phyloP scores from a whole-genome alignment of 1,139 yeast genomes.

The Ogataea hybrid region DNA sequence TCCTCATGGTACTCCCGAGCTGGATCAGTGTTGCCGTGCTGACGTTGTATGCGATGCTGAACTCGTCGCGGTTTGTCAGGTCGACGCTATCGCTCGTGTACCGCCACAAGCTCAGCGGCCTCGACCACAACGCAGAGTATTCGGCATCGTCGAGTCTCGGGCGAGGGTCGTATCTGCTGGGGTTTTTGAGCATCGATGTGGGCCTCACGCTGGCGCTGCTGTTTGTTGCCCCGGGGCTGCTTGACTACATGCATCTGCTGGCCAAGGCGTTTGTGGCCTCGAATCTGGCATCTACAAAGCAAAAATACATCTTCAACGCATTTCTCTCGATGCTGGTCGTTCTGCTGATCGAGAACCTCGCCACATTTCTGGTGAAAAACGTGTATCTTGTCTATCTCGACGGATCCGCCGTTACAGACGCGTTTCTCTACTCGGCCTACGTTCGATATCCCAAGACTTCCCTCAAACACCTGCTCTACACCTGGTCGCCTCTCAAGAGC shows the following conservation, averaged over 20 bases:
- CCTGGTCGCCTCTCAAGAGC: slow-evolving; percentile 21
- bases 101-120: slow-evolving; percentile 25
- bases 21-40: slow-evolving; percentile 41
- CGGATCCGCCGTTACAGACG: slow-evolving; percentile 11
- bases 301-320: slow-evolving; percentile 27
- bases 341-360: slow-evolving; percentile 10
- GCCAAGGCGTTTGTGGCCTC: slow-evolving; percentile 53
- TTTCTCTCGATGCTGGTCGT: slow-evolving; percentile 22
- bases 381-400: slow-evolving; percentile 2
- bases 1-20: slow-evolving; percentile 29
- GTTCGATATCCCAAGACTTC: slow-evolving; percentile 21
- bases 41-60: slow-evolving; percentile 40
- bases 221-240: slow-evolving; percentile 36
- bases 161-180: slow-evolving; percentile 5
- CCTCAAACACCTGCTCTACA: slow-evolving; percentile 20
- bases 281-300: slow-evolving; percentile 44
- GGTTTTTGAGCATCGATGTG: slow-evolving; percentile 16
- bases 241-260: slow-evolving; percentile 42
- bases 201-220: slow-evolving; percentile 26
- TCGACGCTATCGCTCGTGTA: slow-evolving; percentile 39
- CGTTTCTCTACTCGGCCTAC: slow-evolving; percentile 12
- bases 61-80: slow-evolving; percentile 44
- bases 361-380: slow-evolving; percentile 1
- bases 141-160: background rate
- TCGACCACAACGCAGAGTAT: slow-evolving; percentile 8